Conservation (phyloP, 2,329 filamentous ascomycete species). For the Penicillium aurantiogriseum region DNA sequence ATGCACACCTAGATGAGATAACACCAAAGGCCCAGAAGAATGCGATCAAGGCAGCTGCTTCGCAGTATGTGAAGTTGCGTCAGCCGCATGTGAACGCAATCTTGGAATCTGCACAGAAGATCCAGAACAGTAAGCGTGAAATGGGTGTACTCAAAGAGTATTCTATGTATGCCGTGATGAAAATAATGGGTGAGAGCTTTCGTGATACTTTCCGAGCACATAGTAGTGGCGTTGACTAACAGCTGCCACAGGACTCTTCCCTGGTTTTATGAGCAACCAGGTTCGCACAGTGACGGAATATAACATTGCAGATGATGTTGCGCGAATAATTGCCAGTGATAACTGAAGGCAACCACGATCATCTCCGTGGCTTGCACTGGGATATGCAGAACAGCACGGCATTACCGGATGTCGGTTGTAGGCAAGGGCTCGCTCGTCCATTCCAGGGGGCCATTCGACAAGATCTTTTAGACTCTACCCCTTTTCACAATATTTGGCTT, state of each 20-base stretch:
- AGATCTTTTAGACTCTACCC: neutral
- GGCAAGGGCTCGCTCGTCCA: neutral
- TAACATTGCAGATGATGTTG: constrained; percentile 18
- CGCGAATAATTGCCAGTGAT: neutral
- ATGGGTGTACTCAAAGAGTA: constrained; percentile 38
- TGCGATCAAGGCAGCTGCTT: constrained; percentile 30
- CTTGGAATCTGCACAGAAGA: constrained; percentile 31
- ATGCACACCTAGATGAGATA: neutral
- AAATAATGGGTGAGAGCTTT: constrained; percentile 33
- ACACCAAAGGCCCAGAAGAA: neutral
- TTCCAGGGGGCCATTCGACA: neutral
- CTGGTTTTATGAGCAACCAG: constrained; percentile 15
- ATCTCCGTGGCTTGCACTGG: neutral
- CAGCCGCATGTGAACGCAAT: constrained; percentile 37
- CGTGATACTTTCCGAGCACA: neutral
- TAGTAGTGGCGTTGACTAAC: neutral
- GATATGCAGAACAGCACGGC: neutral
- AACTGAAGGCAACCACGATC: neutral
- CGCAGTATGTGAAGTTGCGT: constrained; percentile 36
- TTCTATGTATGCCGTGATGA: constrained; percentile 38
- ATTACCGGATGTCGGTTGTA: neutral
- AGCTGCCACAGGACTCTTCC: constrained; percentile 23
- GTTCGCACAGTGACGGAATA: constrained; percentile 13
- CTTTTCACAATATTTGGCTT: neutral
- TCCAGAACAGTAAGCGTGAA: constrained; percentile 37